These are phyloP conservation scores for Triticum turgidum DNA, from an alignment of 176 grass and related monocot species.

Conservation along the genomic window DNA sequence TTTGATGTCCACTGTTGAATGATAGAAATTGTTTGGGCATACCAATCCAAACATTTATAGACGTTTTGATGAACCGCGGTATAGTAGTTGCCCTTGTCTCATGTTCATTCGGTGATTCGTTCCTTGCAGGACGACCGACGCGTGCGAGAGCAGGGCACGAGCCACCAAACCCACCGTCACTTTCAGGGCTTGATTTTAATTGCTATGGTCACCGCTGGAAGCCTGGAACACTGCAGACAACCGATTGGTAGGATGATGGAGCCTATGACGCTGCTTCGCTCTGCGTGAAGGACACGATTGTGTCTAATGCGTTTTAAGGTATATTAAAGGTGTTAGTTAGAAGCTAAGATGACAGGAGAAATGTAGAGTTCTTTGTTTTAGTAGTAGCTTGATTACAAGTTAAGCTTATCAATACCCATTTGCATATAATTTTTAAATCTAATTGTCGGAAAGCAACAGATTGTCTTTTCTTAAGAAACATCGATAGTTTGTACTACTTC, in stretches of 20 bases:
- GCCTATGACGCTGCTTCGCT: too few relatives aligned
- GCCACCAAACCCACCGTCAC: background rate
- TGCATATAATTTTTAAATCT: too few relatives aligned
- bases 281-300: too few relatives aligned
- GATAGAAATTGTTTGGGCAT: too few relatives aligned
- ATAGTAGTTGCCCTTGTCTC: background rate
- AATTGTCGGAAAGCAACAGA: too few relatives aligned
- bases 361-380: background rate
- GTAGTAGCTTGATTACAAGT: background rate
- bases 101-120: background rate
- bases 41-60: too few relatives aligned
- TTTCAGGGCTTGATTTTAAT: background rate
- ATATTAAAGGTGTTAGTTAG: background rate
- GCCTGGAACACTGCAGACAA: background rate
- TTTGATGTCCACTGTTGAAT: too few relatives aligned
- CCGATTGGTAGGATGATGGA: too few relatives aligned
- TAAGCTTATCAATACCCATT: too few relatives aligned
- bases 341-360: background rate
- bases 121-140: background rate
- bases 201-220: background rate
- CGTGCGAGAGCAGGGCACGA: background rate
- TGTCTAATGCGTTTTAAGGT: background rate
- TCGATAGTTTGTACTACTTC: too few relatives aligned
- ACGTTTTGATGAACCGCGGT: too few relatives aligned
- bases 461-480: too few relatives aligned